Percentiles rank a stretch among this genome's conserved stretches.
These are phyloP conservation scores for Exidia glandulosa DNA, from an alignment of 768 basidiomycete genomes.

Conservation along the genomic window DNA sequence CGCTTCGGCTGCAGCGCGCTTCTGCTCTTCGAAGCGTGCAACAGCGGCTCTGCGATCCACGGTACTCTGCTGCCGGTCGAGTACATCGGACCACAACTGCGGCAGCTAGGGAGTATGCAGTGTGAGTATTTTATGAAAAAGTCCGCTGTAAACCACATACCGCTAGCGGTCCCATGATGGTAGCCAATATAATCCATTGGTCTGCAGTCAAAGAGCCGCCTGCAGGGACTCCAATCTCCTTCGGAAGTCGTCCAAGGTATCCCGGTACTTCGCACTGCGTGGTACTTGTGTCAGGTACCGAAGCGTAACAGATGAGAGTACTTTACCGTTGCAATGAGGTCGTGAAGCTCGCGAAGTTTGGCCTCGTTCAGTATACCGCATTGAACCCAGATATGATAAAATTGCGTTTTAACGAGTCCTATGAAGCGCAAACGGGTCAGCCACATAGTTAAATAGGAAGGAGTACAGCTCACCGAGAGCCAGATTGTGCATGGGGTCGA, in stretches of 20 bases:
- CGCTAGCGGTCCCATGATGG: not conserved
- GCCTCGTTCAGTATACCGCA: not conserved
- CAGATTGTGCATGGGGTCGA: slow-evolving; percentile 26
- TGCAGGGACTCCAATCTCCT: slow-evolving; percentile 2
- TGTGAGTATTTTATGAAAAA: not conserved
- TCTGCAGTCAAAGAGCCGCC: not conserved
- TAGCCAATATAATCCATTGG: not conserved
- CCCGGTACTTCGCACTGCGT: slow-evolving; percentile 7
- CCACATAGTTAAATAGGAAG: no score
- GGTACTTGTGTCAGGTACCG: not conserved
- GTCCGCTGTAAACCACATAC: not conserved
- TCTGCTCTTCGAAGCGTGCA: not conserved
- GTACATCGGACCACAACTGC: not conserved
- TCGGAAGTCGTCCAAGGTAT: slow-evolving; percentile 13
- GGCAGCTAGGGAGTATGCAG: not conserved
- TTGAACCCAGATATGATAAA: not conserved
- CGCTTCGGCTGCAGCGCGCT: not conserved
- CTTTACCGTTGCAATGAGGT: not conserved
- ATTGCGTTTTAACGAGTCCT: not conserved
- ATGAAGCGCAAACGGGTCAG: no score
- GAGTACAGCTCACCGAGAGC: slow-evolving; percentile 17
- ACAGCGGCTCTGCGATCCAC: not conserved
- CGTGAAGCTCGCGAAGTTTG: not conserved
- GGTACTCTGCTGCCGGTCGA: slow-evolving; percentile 3
- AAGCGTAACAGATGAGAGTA: not conserved